Evolutionary conservation across 2,329 filamentous ascomycete species (phyloP).

Genomic region (Aureobasidium sp.): DNA sequence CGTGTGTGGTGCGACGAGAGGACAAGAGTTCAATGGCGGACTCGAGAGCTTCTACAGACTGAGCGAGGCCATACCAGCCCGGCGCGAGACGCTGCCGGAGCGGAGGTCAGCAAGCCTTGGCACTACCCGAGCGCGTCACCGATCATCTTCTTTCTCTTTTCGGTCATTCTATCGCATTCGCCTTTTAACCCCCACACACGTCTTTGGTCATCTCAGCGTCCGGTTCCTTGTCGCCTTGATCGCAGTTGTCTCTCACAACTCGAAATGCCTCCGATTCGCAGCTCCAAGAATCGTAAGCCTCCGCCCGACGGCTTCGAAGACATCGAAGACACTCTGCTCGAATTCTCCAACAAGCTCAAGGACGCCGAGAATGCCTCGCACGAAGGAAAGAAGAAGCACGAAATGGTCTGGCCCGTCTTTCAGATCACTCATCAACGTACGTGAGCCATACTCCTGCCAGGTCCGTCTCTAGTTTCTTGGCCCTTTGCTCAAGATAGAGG

Average conservation of each 20-base stretch:
- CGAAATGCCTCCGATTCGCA: conserved; percentile 67
- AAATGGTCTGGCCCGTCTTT: conserved; percentile 94
- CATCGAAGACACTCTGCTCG: conserved; percentile 76
- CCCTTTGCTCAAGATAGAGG: not conserved
- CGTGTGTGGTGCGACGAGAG: conserved; percentile 21
- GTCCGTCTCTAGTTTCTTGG: conserved; percentile 14
- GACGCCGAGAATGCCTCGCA: conserved; percentile 84
- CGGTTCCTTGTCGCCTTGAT: not conserved
- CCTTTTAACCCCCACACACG: not conserved
- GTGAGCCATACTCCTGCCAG: conserved; percentile 16
- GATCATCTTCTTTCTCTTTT: not conserved
- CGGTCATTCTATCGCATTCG: not conserved
- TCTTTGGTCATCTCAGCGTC: not conserved
- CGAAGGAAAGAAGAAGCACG: conserved; percentile 74
- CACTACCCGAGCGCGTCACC: not conserved
- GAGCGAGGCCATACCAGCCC: not conserved
- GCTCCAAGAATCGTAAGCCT: conserved; percentile 67
- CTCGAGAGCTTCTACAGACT: not conserved
- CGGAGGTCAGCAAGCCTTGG: not conserved
- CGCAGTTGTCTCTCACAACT: not conserved
- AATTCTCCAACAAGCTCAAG: conserved; percentile 88
- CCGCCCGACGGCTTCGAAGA: conserved; percentile 81
- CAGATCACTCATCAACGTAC: conserved; percentile 90
- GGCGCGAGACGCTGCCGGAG: not conserved
- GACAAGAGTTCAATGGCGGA: not conserved